Evolutionary conservation across 225 moss, liverwort and hornwort species (phyloP).

Genomic region (Asterella californica): DNA sequence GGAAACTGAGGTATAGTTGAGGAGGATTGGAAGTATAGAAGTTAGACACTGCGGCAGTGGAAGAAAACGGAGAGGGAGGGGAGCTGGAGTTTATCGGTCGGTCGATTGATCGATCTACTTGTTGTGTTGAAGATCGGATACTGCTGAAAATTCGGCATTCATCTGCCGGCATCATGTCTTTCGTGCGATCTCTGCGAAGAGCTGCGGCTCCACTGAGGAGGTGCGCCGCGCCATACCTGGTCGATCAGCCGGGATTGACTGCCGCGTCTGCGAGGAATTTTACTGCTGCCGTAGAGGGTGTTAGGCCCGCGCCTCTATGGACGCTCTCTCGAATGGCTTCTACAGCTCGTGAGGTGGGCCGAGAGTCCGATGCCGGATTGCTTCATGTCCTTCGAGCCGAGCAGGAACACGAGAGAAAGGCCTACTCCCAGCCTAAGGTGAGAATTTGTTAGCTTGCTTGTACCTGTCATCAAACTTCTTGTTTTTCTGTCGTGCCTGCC

Average conservation of each 20-base stretch:
- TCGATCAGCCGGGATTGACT: slow-evolving; percentile 16
- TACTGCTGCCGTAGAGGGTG: background rate
- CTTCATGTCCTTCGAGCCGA: slow-evolving; percentile 32
- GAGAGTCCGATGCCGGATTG: slow-evolving; percentile 29
- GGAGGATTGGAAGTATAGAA: too few species aligned
- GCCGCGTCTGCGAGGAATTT: background rate
- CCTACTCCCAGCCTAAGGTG: slow-evolving; percentile 31
- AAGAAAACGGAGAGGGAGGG: background rate
- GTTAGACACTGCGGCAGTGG: background rate
- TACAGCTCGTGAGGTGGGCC: slow-evolving; percentile 29
- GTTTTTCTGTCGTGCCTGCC: background rate
- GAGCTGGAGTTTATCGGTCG: background rate
- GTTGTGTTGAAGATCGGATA: background rate
- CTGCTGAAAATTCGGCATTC: slow-evolving; percentile 7
- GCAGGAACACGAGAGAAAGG: slow-evolving; percentile 38
- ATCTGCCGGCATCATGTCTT: slow-evolving; percentile 11
- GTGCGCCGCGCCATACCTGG: slow-evolving; percentile 18
- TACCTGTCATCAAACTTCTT: background rate
- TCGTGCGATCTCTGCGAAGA: slow-evolving; percentile 24
- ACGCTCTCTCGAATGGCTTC: slow-evolving; percentile 30
- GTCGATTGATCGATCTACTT: background rate
- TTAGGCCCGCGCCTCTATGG: slow-evolving; percentile 14
- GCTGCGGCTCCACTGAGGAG: slow-evolving; percentile 17
- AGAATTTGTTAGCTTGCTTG: background rate
- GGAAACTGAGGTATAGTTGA: too few species aligned